These are phyloP conservation scores for Prunus persica DNA, from an alignment of 306 rosid species.

Conservation along the genomic window DNA sequence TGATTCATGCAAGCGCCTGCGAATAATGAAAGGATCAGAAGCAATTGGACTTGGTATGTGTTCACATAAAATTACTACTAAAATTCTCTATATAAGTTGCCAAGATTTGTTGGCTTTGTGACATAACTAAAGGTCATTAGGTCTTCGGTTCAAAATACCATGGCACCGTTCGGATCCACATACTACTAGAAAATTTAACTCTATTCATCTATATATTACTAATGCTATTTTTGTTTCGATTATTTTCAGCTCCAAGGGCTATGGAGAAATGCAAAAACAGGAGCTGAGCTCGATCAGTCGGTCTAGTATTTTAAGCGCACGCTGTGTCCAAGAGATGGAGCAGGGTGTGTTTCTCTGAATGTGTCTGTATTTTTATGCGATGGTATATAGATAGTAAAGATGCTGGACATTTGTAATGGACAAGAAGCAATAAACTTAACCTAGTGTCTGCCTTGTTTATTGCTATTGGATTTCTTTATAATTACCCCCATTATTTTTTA, in stretches of 20 bases:
- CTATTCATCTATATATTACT: not conserved
- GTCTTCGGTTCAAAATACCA: too few relatives aligned
- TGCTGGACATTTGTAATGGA: constrained; percentile 54
- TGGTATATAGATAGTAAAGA: constrained; percentile 54
- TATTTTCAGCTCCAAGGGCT: constrained; percentile 88
- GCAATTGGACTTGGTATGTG: constrained; percentile 94
- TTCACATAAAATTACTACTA: not conserved
- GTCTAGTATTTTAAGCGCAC: not conserved
- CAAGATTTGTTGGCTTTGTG: too few relatives aligned
- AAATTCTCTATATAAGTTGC: too few relatives aligned
- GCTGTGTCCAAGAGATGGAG: constrained; percentile 9
- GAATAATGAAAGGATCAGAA: constrained; percentile 98
- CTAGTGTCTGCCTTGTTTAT: constrained; percentile 63
- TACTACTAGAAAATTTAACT: too few relatives aligned
- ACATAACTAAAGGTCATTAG: too few relatives aligned
- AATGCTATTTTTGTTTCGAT: not conserved
- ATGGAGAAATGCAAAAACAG: constrained; percentile 99
- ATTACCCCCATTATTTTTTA: constrained; percentile 28
- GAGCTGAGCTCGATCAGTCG: constrained; percentile 49
- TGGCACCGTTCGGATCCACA: too few relatives aligned
- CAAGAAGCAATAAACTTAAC: constrained; percentile 69
- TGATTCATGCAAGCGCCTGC: constrained; percentile 94
- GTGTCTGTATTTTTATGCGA: constrained; percentile 52
- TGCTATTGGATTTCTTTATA: constrained; percentile 38
- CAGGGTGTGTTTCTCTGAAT: constrained; percentile 35